Evolutionary conservation across 2,329 filamentous ascomycete species (phyloP).

Genomic region (Alternaria ethzedia): DNA sequence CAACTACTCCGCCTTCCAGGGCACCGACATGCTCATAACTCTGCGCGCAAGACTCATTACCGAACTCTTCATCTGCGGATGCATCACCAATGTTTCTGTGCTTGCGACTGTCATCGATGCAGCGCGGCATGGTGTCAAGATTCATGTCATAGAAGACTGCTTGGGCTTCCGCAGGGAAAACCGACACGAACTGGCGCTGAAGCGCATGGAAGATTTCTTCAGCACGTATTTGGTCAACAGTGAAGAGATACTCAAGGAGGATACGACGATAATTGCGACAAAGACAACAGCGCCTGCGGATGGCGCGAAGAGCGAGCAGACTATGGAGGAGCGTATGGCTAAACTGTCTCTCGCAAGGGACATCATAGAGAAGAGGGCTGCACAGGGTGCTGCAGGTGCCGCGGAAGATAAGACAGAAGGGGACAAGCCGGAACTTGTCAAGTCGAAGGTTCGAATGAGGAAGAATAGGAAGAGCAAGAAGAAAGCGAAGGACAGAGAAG

Average conservation of each 20-base stretch:
- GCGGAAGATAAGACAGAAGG: slow-evolving; percentile 2
- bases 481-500: slow-evolving; percentile 23
- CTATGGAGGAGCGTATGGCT: slow-evolving; percentile 31
- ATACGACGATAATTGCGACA: slow-evolving; percentile 13
- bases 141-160: slow-evolving; percentile 87
- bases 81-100: slow-evolving; percentile 84
- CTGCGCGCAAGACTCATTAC: slow-evolving; percentile 87
- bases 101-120: slow-evolving; percentile 93
- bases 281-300: slow-evolving; percentile 11
- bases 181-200: slow-evolving; percentile 74
- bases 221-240: slow-evolving; percentile 71
- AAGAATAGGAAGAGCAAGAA: slow-evolving; percentile 32
- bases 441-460: slow-evolving; percentile 48
- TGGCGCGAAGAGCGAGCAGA: slow-evolving; percentile 16
- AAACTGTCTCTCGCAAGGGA: slow-evolving; percentile 29
- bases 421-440: slow-evolving; percentile 36
- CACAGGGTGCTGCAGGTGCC: slow-evolving; percentile 14
- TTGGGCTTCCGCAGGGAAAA: slow-evolving; percentile 76
- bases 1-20: slow-evolving; percentile 86
- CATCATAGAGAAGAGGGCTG: slow-evolving; percentile 16
- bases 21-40: slow-evolving; percentile 74
- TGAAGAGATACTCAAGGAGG: slow-evolving; percentile 61
- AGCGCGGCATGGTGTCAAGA: slow-evolving; percentile 83
- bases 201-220: slow-evolving; percentile 74
- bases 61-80: slow-evolving; percentile 87